Evolutionary conservation across 495 filamentous ascomycete genomes (phyloP).

Genomic region (Lophium mytilinum): DNA sequence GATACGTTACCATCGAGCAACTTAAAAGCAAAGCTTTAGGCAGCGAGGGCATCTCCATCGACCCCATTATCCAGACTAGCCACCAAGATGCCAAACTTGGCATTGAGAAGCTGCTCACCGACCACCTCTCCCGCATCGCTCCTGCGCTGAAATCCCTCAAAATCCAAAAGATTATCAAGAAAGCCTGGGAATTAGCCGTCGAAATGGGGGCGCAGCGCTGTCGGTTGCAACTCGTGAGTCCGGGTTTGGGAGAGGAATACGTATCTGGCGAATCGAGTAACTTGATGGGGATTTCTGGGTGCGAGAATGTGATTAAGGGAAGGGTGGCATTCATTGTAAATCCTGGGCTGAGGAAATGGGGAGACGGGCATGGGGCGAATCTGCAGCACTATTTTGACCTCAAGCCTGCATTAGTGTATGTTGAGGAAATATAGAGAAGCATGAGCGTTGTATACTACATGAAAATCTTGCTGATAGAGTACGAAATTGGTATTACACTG

Average conservation of each 20-base stretch:
- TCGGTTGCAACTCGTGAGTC: constrained; percentile 5
- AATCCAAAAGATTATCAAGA: constrained; percentile 1
- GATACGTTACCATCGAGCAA: not conserved
- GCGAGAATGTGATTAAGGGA: constrained; percentile 5
- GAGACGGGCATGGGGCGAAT: constrained; percentile 5
- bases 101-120: not conserved
- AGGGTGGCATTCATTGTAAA: constrained; percentile 5
- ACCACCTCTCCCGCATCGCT: not conserved
- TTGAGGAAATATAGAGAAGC: not conserved
- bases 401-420: not conserved
- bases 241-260: not conserved
- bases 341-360: constrained; percentile 12
- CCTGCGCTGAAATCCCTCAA: not conserved
- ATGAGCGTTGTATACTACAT: too few species aligned
- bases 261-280: not conserved
- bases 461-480: too few species aligned
- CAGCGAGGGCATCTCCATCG: not conserved
- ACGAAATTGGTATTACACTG: too few species aligned
- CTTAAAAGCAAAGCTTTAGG: not conserved
- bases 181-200: constrained; percentile 1
- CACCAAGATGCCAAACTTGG: not conserved
- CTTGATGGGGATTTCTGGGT: constrained; percentile 1
- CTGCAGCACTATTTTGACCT: not conserved
- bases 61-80: not conserved
- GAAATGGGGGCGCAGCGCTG: constrained; percentile 6